Base-by-base conservation (phyloP, 75 land plant species). In the Cryptomeria japonica region DNA sequence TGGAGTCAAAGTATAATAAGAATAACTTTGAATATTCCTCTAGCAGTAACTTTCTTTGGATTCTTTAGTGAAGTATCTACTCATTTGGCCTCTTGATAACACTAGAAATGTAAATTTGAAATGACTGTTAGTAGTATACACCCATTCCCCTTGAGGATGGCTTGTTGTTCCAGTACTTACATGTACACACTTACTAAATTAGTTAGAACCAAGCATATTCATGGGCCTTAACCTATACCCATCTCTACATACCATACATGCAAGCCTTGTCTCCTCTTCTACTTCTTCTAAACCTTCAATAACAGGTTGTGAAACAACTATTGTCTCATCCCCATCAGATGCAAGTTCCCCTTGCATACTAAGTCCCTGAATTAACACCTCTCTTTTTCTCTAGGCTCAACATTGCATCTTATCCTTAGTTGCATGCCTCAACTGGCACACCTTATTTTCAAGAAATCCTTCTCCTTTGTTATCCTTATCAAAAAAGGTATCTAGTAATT, bases 21-120 rank as follows among this genome's bases (percentile, higher is more conserved):
- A n/a, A n/a, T n/a, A n/a, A n/a, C n/a, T n/a, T n/a, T n/a, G n/a
- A n/a, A n/a, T n/a, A n/a, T n/a, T n/a, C n/a, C n/a, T n/a, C n/a
- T n/a, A n/a, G n/a, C n/a, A n/a, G n/a, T n/a, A n/a, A n/a, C 99
- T 87, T 98, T 98, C 92, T 98, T 98, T 51, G 99, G 99, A 91
- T 92, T 96, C 84, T 93, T 98, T 18, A 98, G 90, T 53, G 97
- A 95, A 72, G 99, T 95, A 93, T 98, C 99, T 70, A 97, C 99
- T 87, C 99, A 92, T 88, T 98, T 98, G 36, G 99, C 99, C 88
- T 98, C 99, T 87, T 97, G 97, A 86, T 98, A 99, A 87, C 99
- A 98, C 78, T 98, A 97, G 91, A 95, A 97, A 86, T 98, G 99
- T 98, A 47, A 98, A 94, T 89, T 97, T 98, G 92, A 98, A 98